Base-by-base conservation (phyloP, 2,329 filamentous ascomycete species). In the Grosmannia serpens region DNA sequence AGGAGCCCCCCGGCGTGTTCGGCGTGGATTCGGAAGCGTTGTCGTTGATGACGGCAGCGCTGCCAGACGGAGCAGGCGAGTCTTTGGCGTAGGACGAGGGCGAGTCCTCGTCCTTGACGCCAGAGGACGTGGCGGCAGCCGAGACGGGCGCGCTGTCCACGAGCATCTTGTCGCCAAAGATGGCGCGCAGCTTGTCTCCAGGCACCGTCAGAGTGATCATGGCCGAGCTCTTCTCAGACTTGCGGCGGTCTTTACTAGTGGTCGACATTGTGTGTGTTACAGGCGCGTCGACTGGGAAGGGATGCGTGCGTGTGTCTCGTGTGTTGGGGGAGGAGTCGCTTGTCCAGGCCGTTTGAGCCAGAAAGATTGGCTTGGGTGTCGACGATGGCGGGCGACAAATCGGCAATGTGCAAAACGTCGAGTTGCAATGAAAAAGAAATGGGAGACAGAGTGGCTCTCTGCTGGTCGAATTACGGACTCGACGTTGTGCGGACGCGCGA, bases 21-120 rank as follows among this genome's bases (percentile, higher is more conserved):
- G 80, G 77, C 63, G 77, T 81, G 27, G 83, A 85, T 65, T 84
- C 80, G 62, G 79, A 78, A 59, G 77, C 79, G 69, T 78, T 80
- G 62, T 84, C 82, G 58, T 76, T 81, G 41, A 82, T 79, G 68
- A 77, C 79, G 60, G 83, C 80, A 4, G 27, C 35, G 70, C 59
- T 71, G 68, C 51, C 72, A 52, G 76, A 73, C 54, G 72, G 67
- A 26, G 73, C 73, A 2, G 78, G 75, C 41, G 80, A 81, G 22
- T 56, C 56, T 63, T 76, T 72, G 56, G 64, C 65, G 41, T 15
- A 44, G 61, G 67, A 67, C 31, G 69, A 67, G 27, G 41, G 4
- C 15, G 51, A 60, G 56, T 51, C 55, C 26, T 58, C 55, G 55
- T 72, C 67, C 56, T 75, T 56, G 41, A 53, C 26, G 11, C 41